phyloP scores from a whole-genome alignment of 768 basidiomycete genomes.

The Rhodotorula paludigena region DNA sequence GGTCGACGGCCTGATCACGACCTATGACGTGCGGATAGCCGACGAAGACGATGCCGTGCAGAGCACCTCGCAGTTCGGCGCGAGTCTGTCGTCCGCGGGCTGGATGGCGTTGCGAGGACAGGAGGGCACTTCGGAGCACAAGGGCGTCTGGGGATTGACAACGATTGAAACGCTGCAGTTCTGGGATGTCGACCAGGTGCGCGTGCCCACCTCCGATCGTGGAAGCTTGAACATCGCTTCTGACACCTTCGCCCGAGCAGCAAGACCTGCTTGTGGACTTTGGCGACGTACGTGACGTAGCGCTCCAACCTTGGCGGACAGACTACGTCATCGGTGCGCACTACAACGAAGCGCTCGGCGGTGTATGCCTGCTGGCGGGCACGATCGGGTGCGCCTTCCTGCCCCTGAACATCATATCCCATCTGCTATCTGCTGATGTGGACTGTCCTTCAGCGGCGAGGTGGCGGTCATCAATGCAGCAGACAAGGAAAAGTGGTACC shows the following conservation, averaged over 20 bases:
- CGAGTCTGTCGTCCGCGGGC: slow-evolving; percentile 29
- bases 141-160: slow-evolving; percentile 37
- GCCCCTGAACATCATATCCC: too few species aligned
- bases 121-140: slow-evolving; percentile 6
- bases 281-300: slow-evolving; percentile 41
- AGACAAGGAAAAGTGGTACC: slow-evolving; percentile 29
- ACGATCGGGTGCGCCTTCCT: slow-evolving; percentile 23
- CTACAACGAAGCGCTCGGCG: slow-evolving; percentile 31
- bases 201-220: neutral
- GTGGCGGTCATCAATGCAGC: slow-evolving; percentile 36
- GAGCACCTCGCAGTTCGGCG: slow-evolving; percentile 39
- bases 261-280: slow-evolving; percentile 34
- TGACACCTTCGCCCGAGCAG: slow-evolving; percentile 4
- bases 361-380: slow-evolving; percentile 37
- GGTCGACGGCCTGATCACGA: slow-evolving; percentile 41
- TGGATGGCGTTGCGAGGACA: slow-evolving; percentile 37
- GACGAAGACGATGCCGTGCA: slow-evolving; percentile 43
- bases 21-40: slow-evolving; percentile 41
- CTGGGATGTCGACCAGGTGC: slow-evolving; percentile 39
- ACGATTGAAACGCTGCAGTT: slow-evolving; percentile 42
- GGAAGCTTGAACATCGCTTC: neutral
- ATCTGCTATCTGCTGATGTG: neutral
- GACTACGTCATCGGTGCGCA: slow-evolving; percentile 40
- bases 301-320: slow-evolving; percentile 38
- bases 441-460: slow-evolving; percentile 18